phyloP scores from a whole-genome alignment of 2,329 filamentous ascomycete species.

The Aspergillus sp. region DNA sequence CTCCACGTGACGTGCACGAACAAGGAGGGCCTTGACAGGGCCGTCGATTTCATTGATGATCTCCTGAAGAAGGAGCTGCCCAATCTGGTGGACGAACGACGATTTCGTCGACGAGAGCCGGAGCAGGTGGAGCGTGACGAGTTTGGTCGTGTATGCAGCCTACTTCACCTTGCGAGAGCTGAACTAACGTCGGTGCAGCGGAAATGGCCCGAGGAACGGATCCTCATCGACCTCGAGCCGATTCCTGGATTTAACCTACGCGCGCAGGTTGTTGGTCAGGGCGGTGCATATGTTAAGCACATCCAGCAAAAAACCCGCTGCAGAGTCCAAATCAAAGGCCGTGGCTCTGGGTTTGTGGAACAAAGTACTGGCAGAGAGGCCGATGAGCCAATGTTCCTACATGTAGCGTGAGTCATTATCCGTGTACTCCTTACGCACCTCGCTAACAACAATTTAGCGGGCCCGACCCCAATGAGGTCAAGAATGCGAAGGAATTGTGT shows the following conservation, averaged over 20 bases:
- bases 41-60: slow-evolving; percentile 81
- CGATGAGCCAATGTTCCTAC: slow-evolving; percentile 92
- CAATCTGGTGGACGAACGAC: slow-evolving; percentile 85
- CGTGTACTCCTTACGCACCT: slow-evolving; percentile 12
- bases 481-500: slow-evolving; percentile 78
- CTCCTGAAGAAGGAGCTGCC: slow-evolving; percentile 94
- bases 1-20: slow-evolving; percentile 89
- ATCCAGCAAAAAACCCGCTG: slow-evolving; percentile 94
- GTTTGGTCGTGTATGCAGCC: slow-evolving; percentile 61
- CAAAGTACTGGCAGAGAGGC: slow-evolving; percentile 79
- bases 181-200: slow-evolving; percentile 45
- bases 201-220: slow-evolving; percentile 98
- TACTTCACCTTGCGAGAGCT: not conserved
- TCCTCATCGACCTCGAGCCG: slow-evolving; percentile 81
- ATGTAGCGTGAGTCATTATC: slow-evolving; percentile 66
- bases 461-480: slow-evolving; percentile 76
- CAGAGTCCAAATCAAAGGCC: slow-evolving; percentile 95
- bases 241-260: slow-evolving; percentile 91
- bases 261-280: slow-evolving; percentile 89
- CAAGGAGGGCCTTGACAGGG: slow-evolving; percentile 84
- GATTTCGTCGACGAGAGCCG: slow-evolving; percentile 73
- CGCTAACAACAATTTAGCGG: slow-evolving; percentile 50
- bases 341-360: slow-evolving; percentile 89
- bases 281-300: slow-evolving; percentile 93
- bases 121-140: slow-evolving; percentile 82